Conservation (phyloP, 2,329 filamentous ascomycete species). For the Fusarium sp. region DNA sequence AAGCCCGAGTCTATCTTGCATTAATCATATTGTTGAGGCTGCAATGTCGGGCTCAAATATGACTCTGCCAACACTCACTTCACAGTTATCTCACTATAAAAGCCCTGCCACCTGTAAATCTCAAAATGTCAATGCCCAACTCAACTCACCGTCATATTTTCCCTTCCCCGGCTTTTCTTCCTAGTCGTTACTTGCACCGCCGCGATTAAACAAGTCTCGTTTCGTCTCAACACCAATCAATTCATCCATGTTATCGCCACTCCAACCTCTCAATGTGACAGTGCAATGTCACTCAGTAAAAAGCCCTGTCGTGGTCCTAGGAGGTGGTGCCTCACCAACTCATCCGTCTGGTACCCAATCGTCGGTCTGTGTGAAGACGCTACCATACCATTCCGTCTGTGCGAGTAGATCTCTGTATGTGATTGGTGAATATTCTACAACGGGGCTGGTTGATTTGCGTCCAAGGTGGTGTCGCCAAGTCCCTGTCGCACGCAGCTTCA, state of each 20-base stretch:
- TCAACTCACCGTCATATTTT: conserved; percentile 25
- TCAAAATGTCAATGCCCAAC: conserved; percentile 33
- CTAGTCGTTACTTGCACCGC: conserved; percentile 22
- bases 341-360: conserved; percentile 33
- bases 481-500: conserved; percentile 36
- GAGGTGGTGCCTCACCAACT: conserved; percentile 30
- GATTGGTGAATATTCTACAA: conserved; percentile 23
- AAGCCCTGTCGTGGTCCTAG: conserved; percentile 2
- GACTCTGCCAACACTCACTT: conserved; percentile 9
- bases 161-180: conserved; percentile 15
- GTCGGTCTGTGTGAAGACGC: conserved; percentile 35
- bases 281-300: conserved; percentile 20
- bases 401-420: conserved; percentile 7
- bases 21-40: conserved; percentile 16
- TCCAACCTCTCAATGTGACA: conserved; percentile 28
- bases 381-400: conserved; percentile 23
- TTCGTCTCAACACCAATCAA: conserved; percentile 14
- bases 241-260: conserved; percentile 23
- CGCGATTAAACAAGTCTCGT: conserved; percentile 13
- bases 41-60: conserved; percentile 6
- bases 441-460: conserved; percentile 5
- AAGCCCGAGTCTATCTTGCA: conserved; percentile 16
- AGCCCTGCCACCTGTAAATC: conserved; percentile 2
- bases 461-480: conserved; percentile 37
- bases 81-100: not conserved